Conservation (phyloP, 768 basidiomycete genomes). For the Pulveroboletus sp. region DNA sequence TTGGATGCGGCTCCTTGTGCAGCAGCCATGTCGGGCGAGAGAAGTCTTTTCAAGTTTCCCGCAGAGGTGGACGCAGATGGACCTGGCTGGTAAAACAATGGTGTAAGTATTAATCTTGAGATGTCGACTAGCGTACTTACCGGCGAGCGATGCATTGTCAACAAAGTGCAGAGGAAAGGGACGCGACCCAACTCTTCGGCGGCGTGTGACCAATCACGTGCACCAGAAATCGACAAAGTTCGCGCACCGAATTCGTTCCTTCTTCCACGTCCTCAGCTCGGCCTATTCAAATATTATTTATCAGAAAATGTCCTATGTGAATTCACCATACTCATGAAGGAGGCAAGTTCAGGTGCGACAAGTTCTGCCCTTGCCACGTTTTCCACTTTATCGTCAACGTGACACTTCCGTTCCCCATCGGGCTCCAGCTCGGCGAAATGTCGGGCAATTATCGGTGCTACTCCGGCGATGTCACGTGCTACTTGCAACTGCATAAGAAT, state of each 20-base stretch:
- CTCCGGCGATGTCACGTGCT: constrained; percentile 18
- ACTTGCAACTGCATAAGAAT: constrained; percentile 1
- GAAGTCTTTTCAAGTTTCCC: constrained; percentile 20
- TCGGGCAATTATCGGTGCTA: background rate
- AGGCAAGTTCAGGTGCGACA: too few species aligned
- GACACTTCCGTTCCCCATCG: too few species aligned
- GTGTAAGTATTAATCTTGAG: background rate
- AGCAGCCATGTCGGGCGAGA: constrained; percentile 16
- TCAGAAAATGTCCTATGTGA: too few species aligned
- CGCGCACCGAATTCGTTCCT: too few species aligned
- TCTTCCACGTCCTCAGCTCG: too few species aligned
- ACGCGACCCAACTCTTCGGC: too few species aligned
- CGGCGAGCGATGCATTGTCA: constrained; percentile 15
- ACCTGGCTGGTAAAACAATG: constrained; percentile 5
- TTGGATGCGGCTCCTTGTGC: constrained; percentile 4
- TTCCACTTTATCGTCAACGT: too few species aligned
- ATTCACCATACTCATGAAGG: too few species aligned
- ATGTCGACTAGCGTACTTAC: constrained; percentile 4
- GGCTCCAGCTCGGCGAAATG: too few species aligned
- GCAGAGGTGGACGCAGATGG: constrained; percentile 15
- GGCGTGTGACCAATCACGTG: constrained; percentile 27
- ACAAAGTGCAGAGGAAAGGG: too few species aligned
- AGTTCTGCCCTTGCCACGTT: too few species aligned
- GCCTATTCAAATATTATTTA: too few species aligned
- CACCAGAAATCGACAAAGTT: constrained; percentile 20